Evolutionary conservation across 2,329 filamentous ascomycete genomes (phyloP), one percentile per base, ranked within the genome.

Genomic region (Nothophoma quercina): DNA sequence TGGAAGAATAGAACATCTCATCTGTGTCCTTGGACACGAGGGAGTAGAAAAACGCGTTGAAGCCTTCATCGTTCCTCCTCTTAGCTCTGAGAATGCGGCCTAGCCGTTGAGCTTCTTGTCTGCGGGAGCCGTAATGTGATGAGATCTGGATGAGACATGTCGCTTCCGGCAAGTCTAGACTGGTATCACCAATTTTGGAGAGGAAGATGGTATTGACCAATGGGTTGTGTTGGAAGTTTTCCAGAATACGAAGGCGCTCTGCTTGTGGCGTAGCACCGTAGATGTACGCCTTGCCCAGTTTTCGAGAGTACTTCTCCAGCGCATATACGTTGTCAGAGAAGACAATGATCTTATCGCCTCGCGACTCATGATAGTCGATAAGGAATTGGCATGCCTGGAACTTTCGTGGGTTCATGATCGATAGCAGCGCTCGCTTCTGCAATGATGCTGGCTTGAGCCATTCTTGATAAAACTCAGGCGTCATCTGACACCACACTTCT

Each of bases 401-500:
- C 75, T 99, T 99, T 62, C 88, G 84, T 1, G 95, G 95, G 67
- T 99, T 99, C 93, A 99, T 98, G 61, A 96, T 96, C 66, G 95
- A 97, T 2, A 98, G 84, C 6, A 91, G 74, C 7, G 83, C 82
- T 26, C 84, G 81, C 71, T 89, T 89, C 56, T 86, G 81, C 13
- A 85, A 85, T 10, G 86, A 87, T 5, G 73, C 73, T 7, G 77
- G 85, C 47, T 85, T 81, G 54, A 98, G 84, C 76, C 98, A 99
- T 72, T 98, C 91, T 15, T 91, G 88, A 74, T 97, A 98, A 72
- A 99, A 99, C 65, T 99, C 95, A 0, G 93, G 95, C 0, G 95
- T 96, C 95, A 99, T 99, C 2, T 93, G 92, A 70, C 95, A 99
- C 95, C 95, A 99, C 6, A 99, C 95, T 75, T 99, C 95, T 12